A percentile compares a stretch with the other conserved stretches of the same genome.
Evolutionary conservation across 768 basidiomycete genomes (phyloP).

Genomic region (Mycena chlorophos): DNA sequence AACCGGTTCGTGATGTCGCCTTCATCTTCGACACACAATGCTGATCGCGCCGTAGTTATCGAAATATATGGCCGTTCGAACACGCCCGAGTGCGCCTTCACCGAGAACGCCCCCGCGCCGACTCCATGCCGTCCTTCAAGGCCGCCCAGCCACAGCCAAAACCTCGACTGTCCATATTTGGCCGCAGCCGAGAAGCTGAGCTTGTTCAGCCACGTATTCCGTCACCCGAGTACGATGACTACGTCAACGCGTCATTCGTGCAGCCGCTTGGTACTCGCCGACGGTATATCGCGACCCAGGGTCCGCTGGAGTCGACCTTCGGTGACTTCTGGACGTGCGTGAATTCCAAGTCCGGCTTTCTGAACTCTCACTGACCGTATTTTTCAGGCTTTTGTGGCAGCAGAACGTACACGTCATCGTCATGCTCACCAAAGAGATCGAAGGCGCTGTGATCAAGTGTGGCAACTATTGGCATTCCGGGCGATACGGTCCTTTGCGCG

Average conservation of each 20-base stretch:
- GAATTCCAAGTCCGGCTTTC: neutral
- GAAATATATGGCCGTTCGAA: slow-evolving; percentile 97
- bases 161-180: neutral
- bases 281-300: slow-evolving; percentile 94
- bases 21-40: neutral
- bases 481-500: slow-evolving; percentile 67
- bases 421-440: slow-evolving; percentile 93
- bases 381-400: slow-evolving; percentile 79
- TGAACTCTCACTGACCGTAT: neutral
- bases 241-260: slow-evolving; percentile 93
- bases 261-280: slow-evolving; percentile 80
- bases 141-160: neutral
- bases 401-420: slow-evolving; percentile 94
- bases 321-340: slow-evolving; percentile 93
- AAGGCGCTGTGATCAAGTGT: slow-evolving; percentile 87
- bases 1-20: slow-evolving; percentile 60
- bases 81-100: slow-evolving; percentile 84
- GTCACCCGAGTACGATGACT: slow-evolving; percentile 67
- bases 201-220: slow-evolving; percentile 7
- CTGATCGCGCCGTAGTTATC: slow-evolving; percentile 59
- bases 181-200: neutral
- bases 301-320: slow-evolving; percentile 86
- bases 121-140: too few relatives aligned
- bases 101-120: slow-evolving; percentile 12
- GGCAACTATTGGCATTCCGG: slow-evolving; percentile 83